Conservation (phyloP, 2,329 filamentous ascomycete genomes). For the Myriosclerotinia curreyana region DNA sequence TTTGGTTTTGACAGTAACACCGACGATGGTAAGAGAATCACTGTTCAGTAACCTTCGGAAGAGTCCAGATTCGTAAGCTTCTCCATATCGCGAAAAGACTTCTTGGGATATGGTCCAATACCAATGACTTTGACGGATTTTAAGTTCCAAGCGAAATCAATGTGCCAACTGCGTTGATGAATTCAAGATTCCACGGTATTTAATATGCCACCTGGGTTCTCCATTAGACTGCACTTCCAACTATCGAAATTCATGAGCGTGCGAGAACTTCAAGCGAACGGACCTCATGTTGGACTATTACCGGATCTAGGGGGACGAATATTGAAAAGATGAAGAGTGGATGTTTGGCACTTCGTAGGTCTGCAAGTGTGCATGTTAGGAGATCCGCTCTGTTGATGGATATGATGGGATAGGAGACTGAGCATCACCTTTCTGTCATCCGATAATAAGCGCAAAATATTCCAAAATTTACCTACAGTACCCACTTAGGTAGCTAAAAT, state of each 20-base stretch:
- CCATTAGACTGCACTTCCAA: neutral
- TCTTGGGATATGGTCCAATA: neutral
- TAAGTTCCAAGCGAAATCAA: neutral
- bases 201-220: neutral
- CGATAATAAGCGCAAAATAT: neutral
- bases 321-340: neutral
- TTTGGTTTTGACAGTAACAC: neutral
- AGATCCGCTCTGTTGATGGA: neutral
- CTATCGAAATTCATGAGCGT: neutral
- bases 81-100: neutral
- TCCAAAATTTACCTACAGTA: neutral
- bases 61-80: neutral
- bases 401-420: neutral
- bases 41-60: neutral
- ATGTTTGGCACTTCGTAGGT: neutral
- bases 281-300: neutral
- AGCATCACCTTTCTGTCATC: neutral
- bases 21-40: neutral
- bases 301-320: neutral
- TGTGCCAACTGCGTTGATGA: neutral
- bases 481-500: neutral
- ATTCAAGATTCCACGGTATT: neutral
- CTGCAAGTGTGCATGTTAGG: neutral
- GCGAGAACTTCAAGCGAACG: neutral
- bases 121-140: neutral